These are phyloP conservation scores for Escovopsis sp. DNA, from an alignment of 2,329 filamentous ascomycete species.

Conservation along the genomic window DNA sequence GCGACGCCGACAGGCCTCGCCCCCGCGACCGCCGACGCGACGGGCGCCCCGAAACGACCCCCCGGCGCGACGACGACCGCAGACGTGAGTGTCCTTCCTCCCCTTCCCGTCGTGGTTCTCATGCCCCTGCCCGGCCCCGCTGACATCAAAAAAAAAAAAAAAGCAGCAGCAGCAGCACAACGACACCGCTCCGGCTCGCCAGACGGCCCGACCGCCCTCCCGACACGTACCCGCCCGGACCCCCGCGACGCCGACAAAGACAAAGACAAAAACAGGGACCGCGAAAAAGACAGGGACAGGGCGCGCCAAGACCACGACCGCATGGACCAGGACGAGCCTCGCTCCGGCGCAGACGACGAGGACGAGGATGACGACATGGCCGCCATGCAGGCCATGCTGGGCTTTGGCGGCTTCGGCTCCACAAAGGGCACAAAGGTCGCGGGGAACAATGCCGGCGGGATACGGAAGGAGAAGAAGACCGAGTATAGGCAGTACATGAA, in stretches of 20 bases:
- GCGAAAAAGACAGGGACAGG: slow-evolving; percentile 13
- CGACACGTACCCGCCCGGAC: slow-evolving; percentile 20
- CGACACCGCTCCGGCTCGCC: slow-evolving; percentile 25
- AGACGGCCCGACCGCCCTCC: slow-evolving; percentile 11
- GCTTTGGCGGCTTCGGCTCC: slow-evolving; percentile 70
- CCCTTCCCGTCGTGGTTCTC: too few species aligned
- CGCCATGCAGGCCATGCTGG: slow-evolving; percentile 76
- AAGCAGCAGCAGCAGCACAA: slow-evolving; percentile 4
- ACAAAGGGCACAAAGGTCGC: slow-evolving; percentile 82
- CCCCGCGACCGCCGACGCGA: too few species aligned
- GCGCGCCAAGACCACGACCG: slow-evolving; percentile 16
- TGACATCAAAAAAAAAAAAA: neutral
- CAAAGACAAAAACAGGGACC: too few species aligned
- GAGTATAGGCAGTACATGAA: slow-evolving; percentile 98
- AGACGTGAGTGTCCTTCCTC: slow-evolving; percentile 9
- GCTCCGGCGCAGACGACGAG: slow-evolving; percentile 1
- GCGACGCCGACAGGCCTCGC: too few species aligned
- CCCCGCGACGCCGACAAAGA: slow-evolving; percentile 7
- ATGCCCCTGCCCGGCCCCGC: too few species aligned
- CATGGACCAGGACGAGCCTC: slow-evolving; percentile 7
- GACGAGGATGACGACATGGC: slow-evolving; percentile 48
- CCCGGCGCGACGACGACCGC: too few species aligned
- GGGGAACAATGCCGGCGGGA: slow-evolving; percentile 71
- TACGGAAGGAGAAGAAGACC: slow-evolving; percentile 86
- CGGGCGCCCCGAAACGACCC: too few species aligned